phyloP scores from a whole-genome alignment of 768 basidiomycete species.

The Xerocomus brunneocitrinus region DNA sequence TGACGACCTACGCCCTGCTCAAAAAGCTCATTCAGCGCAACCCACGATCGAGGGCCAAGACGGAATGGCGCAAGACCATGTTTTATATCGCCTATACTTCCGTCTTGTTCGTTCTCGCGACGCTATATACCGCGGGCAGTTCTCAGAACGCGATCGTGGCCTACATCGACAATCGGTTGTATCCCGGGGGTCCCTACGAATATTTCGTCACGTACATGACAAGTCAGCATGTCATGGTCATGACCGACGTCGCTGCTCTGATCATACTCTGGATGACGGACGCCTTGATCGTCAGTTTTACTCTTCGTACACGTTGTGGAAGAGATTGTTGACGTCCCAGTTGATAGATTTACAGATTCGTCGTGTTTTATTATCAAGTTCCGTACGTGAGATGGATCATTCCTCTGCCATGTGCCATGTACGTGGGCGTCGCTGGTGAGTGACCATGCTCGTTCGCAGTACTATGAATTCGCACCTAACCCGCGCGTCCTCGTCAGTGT shows the following conservation, averaged over 20 bases:
- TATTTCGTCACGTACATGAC: slow-evolving; percentile 25
- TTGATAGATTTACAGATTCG: slow-evolving; percentile 22
- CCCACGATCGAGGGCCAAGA: not conserved
- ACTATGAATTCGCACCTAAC: not conserved
- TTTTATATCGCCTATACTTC: slow-evolving; percentile 26
- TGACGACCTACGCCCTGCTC: slow-evolving; percentile 15
- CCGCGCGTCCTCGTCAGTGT: slow-evolving; percentile 2
- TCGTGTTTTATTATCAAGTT: slow-evolving; percentile 19
- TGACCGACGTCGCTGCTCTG: slow-evolving; percentile 20
- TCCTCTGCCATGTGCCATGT: slow-evolving; percentile 24
- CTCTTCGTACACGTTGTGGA: not conserved
- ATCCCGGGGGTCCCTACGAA: slow-evolving; percentile 22
- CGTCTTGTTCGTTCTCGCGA: slow-evolving; percentile 25
- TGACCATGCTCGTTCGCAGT: not conserved
- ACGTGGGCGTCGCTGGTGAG: slow-evolving; percentile 21
- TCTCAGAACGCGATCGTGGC: slow-evolving; percentile 26
- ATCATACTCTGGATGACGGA: slow-evolving; percentile 31
- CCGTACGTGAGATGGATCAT: slow-evolving; percentile 23
- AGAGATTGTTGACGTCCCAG: not conserved
- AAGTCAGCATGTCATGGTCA: slow-evolving; percentile 19
- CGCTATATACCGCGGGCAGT: slow-evolving; percentile 26
- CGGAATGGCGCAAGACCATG: slow-evolving; percentile 16
- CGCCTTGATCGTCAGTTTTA: slow-evolving; percentile 22
- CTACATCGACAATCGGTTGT: slow-evolving; percentile 29
- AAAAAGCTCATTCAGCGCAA: slow-evolving; percentile 15